A percentile compares a stretch with the other conserved stretches of the same genome.
Evolutionary conservation across 371 early-diverging fungal genomes (phyloP).

Genomic region (Mortierella sp.): DNA sequence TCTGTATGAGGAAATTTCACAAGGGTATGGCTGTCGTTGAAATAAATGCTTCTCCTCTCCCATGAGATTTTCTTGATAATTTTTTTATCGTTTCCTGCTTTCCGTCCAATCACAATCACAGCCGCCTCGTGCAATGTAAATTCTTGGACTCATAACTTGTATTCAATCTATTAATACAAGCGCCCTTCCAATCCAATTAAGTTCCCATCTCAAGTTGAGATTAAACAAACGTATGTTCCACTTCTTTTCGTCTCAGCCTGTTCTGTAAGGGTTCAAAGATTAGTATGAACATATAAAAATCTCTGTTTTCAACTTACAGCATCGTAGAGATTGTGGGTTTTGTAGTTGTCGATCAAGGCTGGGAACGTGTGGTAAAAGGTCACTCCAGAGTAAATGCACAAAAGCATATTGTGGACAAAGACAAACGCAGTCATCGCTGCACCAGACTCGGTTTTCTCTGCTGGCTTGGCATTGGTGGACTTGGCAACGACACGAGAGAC

Average conservation of each 20-base stretch:
- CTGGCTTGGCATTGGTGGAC: conserved; percentile 60
- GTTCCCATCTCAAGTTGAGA: too few relatives aligned
- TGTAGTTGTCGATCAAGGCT: conserved; percentile 65
- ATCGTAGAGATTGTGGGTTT: conserved; percentile 52
- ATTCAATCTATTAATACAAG: not conserved
- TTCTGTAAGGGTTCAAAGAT: too few relatives aligned
- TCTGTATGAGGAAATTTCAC: too few relatives aligned
- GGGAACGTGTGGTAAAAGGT: conserved; percentile 75
- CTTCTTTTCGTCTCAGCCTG: too few relatives aligned
- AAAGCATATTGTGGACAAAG: conserved; percentile 79
- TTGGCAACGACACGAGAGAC: conserved; percentile 69
- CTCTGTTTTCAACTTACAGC: conserved; percentile 50
- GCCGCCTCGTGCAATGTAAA: not conserved
- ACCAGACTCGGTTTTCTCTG: conserved; percentile 55
- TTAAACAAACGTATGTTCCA: too few relatives aligned
- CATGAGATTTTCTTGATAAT: not conserved
- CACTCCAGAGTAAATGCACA: conserved; percentile 78
- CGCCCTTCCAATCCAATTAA: not conserved
- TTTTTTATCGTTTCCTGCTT: not conserved
- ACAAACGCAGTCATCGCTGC: conserved; percentile 77
- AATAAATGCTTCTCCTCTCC: not conserved
- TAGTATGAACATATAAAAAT: too few relatives aligned
- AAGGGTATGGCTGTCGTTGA: too few relatives aligned
- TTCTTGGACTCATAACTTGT: not conserved
- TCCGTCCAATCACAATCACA: not conserved